A percentile compares a stretch with the other conserved stretches of the same genome.
Conservation (phyloP, 805 yeast genomes). For the Candida tibetensis region DNA sequence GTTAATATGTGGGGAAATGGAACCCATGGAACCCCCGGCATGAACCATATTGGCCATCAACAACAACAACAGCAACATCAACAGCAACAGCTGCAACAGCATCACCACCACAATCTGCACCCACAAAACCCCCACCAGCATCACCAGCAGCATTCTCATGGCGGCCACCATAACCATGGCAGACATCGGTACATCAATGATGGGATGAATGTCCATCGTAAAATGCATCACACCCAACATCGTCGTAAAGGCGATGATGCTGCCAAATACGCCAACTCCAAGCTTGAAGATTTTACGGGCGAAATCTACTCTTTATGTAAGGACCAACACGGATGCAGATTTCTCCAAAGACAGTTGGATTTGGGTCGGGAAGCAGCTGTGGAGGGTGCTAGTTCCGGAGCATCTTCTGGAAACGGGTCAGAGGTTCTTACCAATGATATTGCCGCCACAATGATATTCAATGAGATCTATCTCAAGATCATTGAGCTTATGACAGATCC, state of each 20-base stretch:
- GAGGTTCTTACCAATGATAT: conserved; percentile 26
- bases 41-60: not conserved
- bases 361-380: conserved; percentile 40
- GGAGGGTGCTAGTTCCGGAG: not conserved
- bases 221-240: conserved; percentile 30
- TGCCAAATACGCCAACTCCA: conserved; percentile 63
- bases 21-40: conserved; percentile 4
- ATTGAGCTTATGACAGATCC: conserved; percentile 93
- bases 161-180: not conserved
- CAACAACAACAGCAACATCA: conserved; percentile 1
- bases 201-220: conserved; percentile 43
- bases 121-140: not conserved
- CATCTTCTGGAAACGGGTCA: not conserved
- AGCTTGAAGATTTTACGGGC: conserved; percentile 65
- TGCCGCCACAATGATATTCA: conserved; percentile 73
- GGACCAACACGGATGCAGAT: conserved; percentile 96
- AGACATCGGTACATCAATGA: conserved; percentile 11
- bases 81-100: conserved; percentile 1
- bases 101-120: not conserved
- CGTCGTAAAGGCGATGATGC: conserved; percentile 63
- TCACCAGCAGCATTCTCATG: not conserved
- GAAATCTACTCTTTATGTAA: conserved; percentile 79
- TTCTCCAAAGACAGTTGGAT: conserved; percentile 83
- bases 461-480: conserved; percentile 72
- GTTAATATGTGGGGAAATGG: too few species aligned